Evolutionary conservation across 2,329 filamentous ascomycete species (phyloP).

Genomic region (Rosellinia necatrix): DNA sequence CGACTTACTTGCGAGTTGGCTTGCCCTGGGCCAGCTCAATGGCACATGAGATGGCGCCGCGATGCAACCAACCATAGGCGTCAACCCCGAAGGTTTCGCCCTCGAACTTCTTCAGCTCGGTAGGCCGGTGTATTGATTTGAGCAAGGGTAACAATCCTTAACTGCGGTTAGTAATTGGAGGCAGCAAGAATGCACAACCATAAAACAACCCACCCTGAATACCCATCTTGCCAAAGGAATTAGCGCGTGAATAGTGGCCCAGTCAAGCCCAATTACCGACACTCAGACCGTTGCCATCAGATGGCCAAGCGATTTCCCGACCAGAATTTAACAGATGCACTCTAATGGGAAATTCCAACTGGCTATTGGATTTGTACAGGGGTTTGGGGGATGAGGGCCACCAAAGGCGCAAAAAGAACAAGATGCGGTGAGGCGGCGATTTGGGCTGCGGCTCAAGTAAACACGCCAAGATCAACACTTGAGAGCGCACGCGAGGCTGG

Average conservation of each 20-base stretch:
- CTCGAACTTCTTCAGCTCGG: constrained; percentile 81
- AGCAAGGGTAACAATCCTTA: constrained; percentile 81
- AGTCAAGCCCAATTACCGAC: constrained; percentile 5
- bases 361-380: constrained; percentile 6
- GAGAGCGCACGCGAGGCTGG: constrained; percentile 13
- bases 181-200: not conserved
- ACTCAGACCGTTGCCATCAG: constrained; percentile 22
- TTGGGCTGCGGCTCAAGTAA: constrained; percentile 23
- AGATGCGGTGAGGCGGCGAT: constrained; percentile 18
- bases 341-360: not conserved
- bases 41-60: constrained; percentile 87
- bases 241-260: constrained; percentile 3
- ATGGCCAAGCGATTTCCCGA: not conserved
- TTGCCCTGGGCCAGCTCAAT: constrained; percentile 87
- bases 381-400: not conserved
- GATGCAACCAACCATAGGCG: constrained; percentile 97
- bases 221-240: constrained; percentile 33
- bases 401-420: constrained; percentile 16
- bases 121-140: constrained; percentile 93
- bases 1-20: constrained; percentile 79
- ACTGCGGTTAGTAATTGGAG: constrained; percentile 9
- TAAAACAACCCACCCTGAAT: constrained; percentile 37
- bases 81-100: constrained; percentile 94
- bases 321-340: not conserved
- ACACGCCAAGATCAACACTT: constrained; percentile 31